Conservation (phyloP, 163 green algal genomes). For the Coccomyxa subellipsoidea region DNA sequence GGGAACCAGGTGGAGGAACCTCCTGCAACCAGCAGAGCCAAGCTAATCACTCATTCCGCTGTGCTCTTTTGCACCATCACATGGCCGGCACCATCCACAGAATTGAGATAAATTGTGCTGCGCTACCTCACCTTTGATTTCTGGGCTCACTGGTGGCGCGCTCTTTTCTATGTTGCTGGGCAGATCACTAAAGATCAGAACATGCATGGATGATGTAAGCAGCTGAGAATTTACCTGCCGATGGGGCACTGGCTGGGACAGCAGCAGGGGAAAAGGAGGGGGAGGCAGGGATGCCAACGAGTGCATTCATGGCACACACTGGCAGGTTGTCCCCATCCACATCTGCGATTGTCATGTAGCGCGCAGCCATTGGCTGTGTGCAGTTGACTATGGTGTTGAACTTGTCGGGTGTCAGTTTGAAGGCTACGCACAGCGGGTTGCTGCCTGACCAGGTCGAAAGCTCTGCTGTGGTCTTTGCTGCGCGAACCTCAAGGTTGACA, state of each 20-base stretch:
- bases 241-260: background rate
- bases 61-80: background rate
- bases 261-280: background rate
- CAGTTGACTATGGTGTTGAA: background rate
- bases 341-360: background rate
- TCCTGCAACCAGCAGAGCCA: background rate
- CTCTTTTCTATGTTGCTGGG: too few species aligned
- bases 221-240: background rate
- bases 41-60: too few species aligned
- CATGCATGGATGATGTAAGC: too few species aligned
- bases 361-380: background rate
- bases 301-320: background rate
- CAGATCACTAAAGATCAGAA: too few species aligned
- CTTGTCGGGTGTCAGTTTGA: background rate
- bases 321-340: background rate
- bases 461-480: background rate
- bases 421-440: background rate
- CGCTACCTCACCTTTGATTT: too few species aligned
- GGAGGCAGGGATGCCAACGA: background rate
- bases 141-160: too few species aligned
- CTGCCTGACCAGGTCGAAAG: background rate
- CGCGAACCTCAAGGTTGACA: background rate
- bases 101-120: too few species aligned
- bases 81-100: background rate
- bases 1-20: background rate